phyloP scores from a whole-genome alignment of 2,329 filamentous ascomycete genomes.

The Karstenula rhodostoma region DNA sequence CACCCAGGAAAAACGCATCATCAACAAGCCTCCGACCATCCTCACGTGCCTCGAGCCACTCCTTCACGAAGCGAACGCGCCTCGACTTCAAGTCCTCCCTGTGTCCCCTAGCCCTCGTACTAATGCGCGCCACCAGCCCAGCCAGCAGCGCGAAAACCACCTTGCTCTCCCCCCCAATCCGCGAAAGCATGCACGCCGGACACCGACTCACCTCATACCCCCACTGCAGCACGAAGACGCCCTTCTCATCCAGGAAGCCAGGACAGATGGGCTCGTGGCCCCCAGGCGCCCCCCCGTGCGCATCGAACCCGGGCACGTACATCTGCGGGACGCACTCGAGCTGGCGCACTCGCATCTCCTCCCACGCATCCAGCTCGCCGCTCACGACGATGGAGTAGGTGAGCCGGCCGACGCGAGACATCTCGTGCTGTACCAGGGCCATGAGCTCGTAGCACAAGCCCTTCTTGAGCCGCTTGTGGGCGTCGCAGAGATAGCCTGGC shows the following conservation, averaged over 20 bases:
- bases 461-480: constrained; percentile 34
- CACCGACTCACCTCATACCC: constrained; percentile 33
- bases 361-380: constrained; percentile 20
- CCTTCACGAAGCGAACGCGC: constrained; percentile 4
- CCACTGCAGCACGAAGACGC: constrained; percentile 24
- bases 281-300: constrained; percentile 24
- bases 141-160: constrained; percentile 37
- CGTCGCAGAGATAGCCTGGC: constrained; percentile 28
- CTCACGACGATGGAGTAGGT: constrained; percentile 37
- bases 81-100: background rate
- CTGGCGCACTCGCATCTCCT: constrained; percentile 31
- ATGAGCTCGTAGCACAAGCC: constrained; percentile 34
- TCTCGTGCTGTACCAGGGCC: constrained; percentile 32
- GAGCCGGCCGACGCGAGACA: constrained; percentile 35
- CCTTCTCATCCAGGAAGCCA: constrained; percentile 1
- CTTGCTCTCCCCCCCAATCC: constrained; percentile 34
- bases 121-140: constrained; percentile 31
- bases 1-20: background rate
- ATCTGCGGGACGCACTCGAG: constrained; percentile 42
- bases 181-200: constrained; percentile 40
- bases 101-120: background rate
- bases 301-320: constrained; percentile 31
- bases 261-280: constrained; percentile 26
- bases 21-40: background rate
- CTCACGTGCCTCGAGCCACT: constrained; percentile 5